Base-by-base conservation (phyloP, 2,329 filamentous ascomycete species). In the Cercospora zeae-maydis region DNA sequence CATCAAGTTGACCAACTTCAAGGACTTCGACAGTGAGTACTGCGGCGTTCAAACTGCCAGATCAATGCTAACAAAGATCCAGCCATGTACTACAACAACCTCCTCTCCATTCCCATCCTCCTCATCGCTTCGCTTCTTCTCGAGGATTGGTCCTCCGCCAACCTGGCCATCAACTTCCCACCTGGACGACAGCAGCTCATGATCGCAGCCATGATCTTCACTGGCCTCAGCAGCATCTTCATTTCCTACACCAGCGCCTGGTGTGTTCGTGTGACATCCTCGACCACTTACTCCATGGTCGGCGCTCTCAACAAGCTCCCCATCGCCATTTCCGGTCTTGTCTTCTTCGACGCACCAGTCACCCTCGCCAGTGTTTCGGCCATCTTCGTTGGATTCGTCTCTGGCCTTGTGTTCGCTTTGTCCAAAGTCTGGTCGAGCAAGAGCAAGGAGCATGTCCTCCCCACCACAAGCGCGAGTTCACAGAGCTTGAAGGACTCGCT, bases 1-100 rank as follows among this genome's bases (percentile, higher is more conserved):
- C 69, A 98, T 99, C 78, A 98, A 98, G 88, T 87, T 96, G 80
- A 97, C 96, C 82, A 97, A 96, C 83, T 98, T 99, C 81, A 97
- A 96, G 84, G 95, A 98, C 77, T 98, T 96, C 83, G 95, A 99
- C 78, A 96, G 93, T 97, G 84, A 80, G 93, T 87, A 31, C 45
- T 45, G 47, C 16, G 11, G 42, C 11, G 47, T 16, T 36, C 21
- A 24, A 34, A 6, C 30, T n/a, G n/a, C 6, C 34, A 10, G 30
- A 16, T 14, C 59, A 8, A 37, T 11, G 19, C 16, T 8, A 45
- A 11, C 33, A 61, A 9, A 7, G 10, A 19, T 16, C 52, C 68
- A 98, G 93, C 93, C 74, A 99, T 98, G 95, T 98, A 95, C 82
- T 99, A 99, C 84, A 99, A 99, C 86, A 98, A 99, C 79, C 85